phyloP scores from a whole-genome alignment of 768 basidiomycete genomes.

The Kwoniella pini region DNA sequence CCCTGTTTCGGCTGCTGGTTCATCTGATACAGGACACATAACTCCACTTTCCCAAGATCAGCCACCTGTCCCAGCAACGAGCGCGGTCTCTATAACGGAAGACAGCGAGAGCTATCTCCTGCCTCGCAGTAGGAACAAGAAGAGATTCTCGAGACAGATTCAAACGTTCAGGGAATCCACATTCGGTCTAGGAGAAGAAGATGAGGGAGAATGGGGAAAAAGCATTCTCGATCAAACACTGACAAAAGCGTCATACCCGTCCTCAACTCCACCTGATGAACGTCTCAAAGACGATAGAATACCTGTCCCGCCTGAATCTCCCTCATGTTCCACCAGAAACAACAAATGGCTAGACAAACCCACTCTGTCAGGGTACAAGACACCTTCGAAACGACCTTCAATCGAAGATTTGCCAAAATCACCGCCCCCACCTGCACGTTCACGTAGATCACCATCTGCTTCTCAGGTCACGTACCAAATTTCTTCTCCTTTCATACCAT shows the following conservation, averaged over 20 bases:
- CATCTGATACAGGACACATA: background rate
- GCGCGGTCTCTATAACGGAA: no score
- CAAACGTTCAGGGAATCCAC: conserved; percentile 28
- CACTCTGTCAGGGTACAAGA: background rate
- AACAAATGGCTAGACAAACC: background rate
- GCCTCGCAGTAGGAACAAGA: background rate
- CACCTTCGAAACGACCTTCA: background rate
- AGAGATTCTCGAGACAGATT: conserved; percentile 34
- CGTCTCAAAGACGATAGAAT: conserved; percentile 4
- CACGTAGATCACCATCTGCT: background rate
- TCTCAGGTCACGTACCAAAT: background rate
- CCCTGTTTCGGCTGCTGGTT: conserved; percentile 9
- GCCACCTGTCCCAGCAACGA: background rate
- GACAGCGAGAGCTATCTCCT: background rate
- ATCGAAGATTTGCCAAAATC: conserved; percentile 9
- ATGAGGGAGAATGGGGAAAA: conserved; percentile 16
- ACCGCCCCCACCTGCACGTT: conserved; percentile 15
- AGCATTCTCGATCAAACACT: conserved; percentile 14
- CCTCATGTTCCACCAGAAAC: background rate
- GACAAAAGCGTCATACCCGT: background rate
- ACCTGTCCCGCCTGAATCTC: conserved; percentile 1
- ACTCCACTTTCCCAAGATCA: background rate
- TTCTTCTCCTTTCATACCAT: no score
- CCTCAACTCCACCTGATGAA: background rate
- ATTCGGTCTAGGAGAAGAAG: conserved; percentile 13